Evolutionary conservation across 1,284 basidiomycete species (phyloP).

Genomic region (Puccinia horiana): DNA sequence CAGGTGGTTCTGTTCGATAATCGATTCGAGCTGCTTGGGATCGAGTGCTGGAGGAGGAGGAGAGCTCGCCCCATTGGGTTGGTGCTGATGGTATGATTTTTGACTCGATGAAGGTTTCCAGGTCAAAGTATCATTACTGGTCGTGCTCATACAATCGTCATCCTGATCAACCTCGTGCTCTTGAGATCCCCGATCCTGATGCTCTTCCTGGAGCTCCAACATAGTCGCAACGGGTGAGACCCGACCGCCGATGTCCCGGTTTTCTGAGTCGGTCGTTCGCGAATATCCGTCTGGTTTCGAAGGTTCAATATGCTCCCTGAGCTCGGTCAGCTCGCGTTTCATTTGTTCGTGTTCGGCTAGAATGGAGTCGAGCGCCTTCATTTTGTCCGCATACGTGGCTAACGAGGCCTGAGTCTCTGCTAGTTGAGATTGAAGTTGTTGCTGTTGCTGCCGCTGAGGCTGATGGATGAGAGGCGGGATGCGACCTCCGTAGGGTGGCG

Average conservation of each 20-base stretch:
- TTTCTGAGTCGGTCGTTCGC: slow-evolving; percentile 66
- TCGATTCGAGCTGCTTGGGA: slow-evolving; percentile 57
- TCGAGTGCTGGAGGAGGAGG: slow-evolving; percentile 50
- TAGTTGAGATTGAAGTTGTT: slow-evolving; percentile 76
- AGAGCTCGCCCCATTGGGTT: slow-evolving; percentile 51
- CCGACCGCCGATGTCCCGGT: slow-evolving; percentile 27
- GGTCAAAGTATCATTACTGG: slow-evolving; percentile 57
- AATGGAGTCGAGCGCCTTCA: slow-evolving; percentile 76
- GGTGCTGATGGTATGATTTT: slow-evolving; percentile 47
- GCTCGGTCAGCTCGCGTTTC: slow-evolving; percentile 72
- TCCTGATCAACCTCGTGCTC: slow-evolving; percentile 53
- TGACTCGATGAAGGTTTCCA: slow-evolving; percentile 19
- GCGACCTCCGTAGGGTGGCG: slow-evolving; percentile 57
- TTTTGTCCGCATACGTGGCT: slow-evolving; percentile 78
- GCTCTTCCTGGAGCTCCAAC: slow-evolving; percentile 45
- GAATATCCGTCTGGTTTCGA: slow-evolving; percentile 55
- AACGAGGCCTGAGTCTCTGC: slow-evolving; percentile 81
- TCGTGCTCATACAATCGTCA: slow-evolving; percentile 57
- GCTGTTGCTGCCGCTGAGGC: slow-evolving; percentile 53
- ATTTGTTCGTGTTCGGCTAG: slow-evolving; percentile 80
- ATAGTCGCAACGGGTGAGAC: slow-evolving; percentile 47
- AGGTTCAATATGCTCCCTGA: slow-evolving; percentile 62
- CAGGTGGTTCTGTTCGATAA: slow-evolving; percentile 65
- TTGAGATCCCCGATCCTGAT: background rate
- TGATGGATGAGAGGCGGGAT: slow-evolving; percentile 40